Evolutionary conservation across 129 eudicot species (phyloP), one percentile per base, ranked within the genome.

Genomic region (Heracleum sosnowskyi): DNA sequence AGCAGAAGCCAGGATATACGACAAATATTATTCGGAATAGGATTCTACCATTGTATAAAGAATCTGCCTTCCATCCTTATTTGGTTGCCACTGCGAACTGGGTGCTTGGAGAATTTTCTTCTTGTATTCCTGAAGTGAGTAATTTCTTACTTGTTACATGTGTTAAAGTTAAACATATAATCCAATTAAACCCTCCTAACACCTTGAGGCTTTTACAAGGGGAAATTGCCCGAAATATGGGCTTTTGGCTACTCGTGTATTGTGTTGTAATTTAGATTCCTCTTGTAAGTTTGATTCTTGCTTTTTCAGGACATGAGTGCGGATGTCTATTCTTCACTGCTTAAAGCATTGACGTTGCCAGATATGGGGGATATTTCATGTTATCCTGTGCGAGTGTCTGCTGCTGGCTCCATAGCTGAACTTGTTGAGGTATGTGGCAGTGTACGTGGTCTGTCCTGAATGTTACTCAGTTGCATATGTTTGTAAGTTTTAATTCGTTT

Each of bases 11-110:
- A 78, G 87, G 86, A 73, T 83, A 86, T 70, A 85, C 86, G 75
- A 78, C 82, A 60, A 84, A 78, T 55, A 88, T 91, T 45, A 84
- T 91, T 74, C 83, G 84, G 64, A 85, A 76, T 1, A 80, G 91
- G 73, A 88, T 91, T 79, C 78, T 91, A 49, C 93, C 96, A 24
- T 81, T 91, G 76, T 91, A 88, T 85, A 84, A 63, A 47, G 53
- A 66, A 77, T 80, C 89, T 55, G 26, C n/a, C 57, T 68, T 77
- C 41, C 85, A 83, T 76, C 96, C 96, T 75, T 91, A 88, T 87
- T 80, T 91, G 85, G 81, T 91, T 78, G 93, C 90, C 47, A 82
- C 96, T 80, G 93, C 96, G 20, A 91, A 87, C 80, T 91, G 96
- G 96, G 84, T 91, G 72, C 91, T 91, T 64, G 96, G 93, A 76